Evolutionary conservation across 768 basidiomycete genomes (phyloP).

Genomic region (Podaxis sp.): DNA sequence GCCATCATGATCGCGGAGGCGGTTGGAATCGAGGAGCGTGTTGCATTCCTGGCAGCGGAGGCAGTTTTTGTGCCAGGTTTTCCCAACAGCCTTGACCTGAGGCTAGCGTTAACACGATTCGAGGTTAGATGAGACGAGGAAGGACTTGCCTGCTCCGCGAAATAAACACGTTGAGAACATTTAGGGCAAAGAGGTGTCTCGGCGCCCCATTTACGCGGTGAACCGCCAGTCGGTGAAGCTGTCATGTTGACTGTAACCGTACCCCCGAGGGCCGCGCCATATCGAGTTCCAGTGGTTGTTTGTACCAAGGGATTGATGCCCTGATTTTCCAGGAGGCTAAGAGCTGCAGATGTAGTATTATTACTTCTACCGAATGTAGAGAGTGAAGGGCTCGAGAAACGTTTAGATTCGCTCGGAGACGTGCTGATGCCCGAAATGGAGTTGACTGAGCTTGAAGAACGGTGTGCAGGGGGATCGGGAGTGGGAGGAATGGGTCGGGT

Average conservation of each 20-base stretch:
- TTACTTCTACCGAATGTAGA: not conserved
- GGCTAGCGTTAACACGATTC: not conserved
- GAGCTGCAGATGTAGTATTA: constrained; percentile 13
- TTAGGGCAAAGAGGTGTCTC: constrained; percentile 62
- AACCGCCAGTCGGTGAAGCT: constrained; percentile 26
- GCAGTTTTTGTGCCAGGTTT: constrained; percentile 76
- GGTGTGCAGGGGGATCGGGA: not conserved
- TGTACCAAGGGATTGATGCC: constrained; percentile 24
- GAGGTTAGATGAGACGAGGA: not conserved
- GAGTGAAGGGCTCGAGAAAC: not conserved
- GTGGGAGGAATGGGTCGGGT: not conserved
- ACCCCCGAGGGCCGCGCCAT: constrained; percentile 51
- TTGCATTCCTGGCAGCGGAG: constrained; percentile 73
- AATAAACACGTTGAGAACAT: constrained; percentile 77
- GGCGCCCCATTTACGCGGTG: constrained; percentile 48
- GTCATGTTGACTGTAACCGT: constrained; percentile 26
- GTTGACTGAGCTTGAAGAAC: not conserved
- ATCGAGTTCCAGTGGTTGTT: constrained; percentile 58
- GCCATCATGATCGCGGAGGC: constrained; percentile 73
- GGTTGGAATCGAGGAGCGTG: constrained; percentile 64
- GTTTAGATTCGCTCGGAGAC: not conserved
- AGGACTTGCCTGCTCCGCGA: constrained; percentile 68
- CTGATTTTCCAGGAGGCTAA: constrained; percentile 15
- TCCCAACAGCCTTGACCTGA: constrained; percentile 76
- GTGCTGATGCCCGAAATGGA: not conserved